phyloP scores from a whole-genome alignment of 2,329 filamentous ascomycete species.

The Talaromyces sp. region DNA sequence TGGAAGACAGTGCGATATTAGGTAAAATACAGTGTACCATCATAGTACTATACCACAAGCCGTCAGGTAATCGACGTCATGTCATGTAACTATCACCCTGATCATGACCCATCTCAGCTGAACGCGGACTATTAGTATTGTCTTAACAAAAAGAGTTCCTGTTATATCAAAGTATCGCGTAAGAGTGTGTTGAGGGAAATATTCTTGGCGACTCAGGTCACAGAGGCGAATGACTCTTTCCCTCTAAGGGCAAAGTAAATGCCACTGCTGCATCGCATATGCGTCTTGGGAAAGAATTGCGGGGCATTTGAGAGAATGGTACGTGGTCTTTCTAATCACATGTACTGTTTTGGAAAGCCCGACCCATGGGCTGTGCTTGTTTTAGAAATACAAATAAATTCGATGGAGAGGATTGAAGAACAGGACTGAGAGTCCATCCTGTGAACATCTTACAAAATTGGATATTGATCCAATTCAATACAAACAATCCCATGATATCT shows the following conservation, averaged over 20 bases:
- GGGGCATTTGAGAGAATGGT: background rate
- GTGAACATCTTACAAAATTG: background rate
- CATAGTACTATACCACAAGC: background rate
- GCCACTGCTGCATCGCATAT: background rate
- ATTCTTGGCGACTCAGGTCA: background rate
- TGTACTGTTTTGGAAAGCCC: slow-evolving; percentile 1
- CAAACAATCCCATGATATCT: background rate
- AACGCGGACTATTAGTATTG: background rate
- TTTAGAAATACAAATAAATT: too few species aligned
- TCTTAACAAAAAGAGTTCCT: background rate
- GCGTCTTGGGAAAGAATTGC: background rate
- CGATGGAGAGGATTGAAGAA: too few species aligned
- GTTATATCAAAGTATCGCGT: background rate
- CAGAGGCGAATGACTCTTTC: background rate
- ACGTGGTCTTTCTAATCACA: background rate
- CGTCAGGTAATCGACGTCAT: background rate
- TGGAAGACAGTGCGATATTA: slow-evolving; percentile 15
- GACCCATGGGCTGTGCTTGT: background rate
- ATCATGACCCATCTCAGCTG: background rate
- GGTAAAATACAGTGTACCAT: background rate
- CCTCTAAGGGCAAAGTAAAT: background rate
- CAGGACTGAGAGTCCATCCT: background rate
- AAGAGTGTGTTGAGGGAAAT: background rate
- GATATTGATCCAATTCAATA: background rate
- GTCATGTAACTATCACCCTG: background rate